Evolutionary conservation across 306 rosid genomes (phyloP).

Genomic region (Castanea sativa): DNA sequence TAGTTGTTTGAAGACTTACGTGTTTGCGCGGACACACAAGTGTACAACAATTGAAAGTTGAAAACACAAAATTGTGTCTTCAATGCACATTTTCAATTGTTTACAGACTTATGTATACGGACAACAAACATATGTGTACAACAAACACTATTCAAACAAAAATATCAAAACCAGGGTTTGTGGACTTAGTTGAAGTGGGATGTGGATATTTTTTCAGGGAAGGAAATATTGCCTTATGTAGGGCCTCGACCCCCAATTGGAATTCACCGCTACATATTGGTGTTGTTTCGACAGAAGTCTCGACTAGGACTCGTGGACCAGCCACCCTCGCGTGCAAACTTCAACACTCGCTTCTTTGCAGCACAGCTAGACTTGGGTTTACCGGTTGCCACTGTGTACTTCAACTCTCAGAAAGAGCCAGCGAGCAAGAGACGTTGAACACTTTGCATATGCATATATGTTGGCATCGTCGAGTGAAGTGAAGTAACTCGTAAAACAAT

Average conservation of each 20-base stretch:
- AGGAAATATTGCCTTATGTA: constrained; percentile 61
- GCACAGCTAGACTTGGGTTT: constrained; percentile 60
- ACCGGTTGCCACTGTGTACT: constrained; percentile 79
- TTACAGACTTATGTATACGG: no score
- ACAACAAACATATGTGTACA: no score
- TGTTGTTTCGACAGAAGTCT: constrained; percentile 62
- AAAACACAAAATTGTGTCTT: no score
- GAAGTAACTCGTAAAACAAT: neutral
- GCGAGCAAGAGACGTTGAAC: constrained; percentile 50
- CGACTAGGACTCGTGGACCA: constrained; percentile 58
- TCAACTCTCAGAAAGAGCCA: constrained; percentile 87
- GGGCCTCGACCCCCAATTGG: constrained; percentile 84
- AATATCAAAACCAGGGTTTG: neutral
- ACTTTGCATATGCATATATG: neutral
- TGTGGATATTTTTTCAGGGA: constrained; percentile 38
- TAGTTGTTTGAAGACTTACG: no score
- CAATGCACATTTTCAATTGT: no score
- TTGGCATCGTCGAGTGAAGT: neutral
- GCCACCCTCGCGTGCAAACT: constrained; percentile 51
- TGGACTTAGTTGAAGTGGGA: neutral
- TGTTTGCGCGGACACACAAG: no score
- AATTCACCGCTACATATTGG: constrained; percentile 72
- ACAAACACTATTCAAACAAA: neutral
- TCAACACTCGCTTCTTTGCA: constrained; percentile 76
- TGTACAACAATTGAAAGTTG: no score